Percentiles rank a stretch among this genome's conserved stretches.
Evolutionary conservation across 805 yeast genomes (phyloP).

Genomic region (Starmera dryadoides): DNA sequence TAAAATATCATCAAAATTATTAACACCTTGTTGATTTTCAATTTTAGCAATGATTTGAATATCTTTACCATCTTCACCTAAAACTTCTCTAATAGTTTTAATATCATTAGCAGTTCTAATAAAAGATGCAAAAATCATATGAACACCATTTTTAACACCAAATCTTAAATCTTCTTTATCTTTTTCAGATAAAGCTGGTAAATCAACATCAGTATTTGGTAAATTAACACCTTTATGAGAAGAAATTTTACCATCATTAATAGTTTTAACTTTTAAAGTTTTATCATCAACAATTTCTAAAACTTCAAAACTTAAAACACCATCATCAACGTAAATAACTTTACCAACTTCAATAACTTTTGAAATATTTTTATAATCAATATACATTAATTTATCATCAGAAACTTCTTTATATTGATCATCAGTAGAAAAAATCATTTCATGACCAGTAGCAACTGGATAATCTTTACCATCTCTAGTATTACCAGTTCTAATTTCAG

Average conservation of each 20-base stretch:
- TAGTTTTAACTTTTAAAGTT: constrained; percentile 80
- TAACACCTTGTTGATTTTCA: constrained; percentile 99
- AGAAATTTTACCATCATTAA: constrained; percentile 92
- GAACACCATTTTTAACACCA: constrained; percentile 96
- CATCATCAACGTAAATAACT: constrained; percentile 93
- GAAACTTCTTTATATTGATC: constrained; percentile 63
- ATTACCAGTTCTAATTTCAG: constrained; percentile 98
- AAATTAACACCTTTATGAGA: constrained; percentile 99
- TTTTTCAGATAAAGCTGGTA: constrained; percentile 96
- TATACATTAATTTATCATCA: constrained; percentile 76
- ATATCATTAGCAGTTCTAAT: constrained; percentile 93
- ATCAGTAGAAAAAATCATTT: constrained; percentile 91
- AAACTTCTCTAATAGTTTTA: constrained; percentile 80
- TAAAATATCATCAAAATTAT: constrained; percentile 96
- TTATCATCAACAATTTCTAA: constrained; percentile 69
- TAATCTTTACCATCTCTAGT: constrained; percentile 74
- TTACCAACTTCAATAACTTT: constrained; percentile 85
- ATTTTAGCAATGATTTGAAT: constrained; percentile 96
- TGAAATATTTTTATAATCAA: constrained; percentile 95
- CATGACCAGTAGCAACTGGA: constrained; percentile 80
- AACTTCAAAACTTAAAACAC: constrained; percentile 94
- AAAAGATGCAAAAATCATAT: constrained; percentile 98
- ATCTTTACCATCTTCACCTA: constrained; percentile 95
- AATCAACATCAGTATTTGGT: constrained; percentile 98
- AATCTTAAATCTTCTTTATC: constrained; percentile 87